phyloP scores from a whole-genome alignment of 805 yeast species.

The Candida ipomoeae region DNA sequence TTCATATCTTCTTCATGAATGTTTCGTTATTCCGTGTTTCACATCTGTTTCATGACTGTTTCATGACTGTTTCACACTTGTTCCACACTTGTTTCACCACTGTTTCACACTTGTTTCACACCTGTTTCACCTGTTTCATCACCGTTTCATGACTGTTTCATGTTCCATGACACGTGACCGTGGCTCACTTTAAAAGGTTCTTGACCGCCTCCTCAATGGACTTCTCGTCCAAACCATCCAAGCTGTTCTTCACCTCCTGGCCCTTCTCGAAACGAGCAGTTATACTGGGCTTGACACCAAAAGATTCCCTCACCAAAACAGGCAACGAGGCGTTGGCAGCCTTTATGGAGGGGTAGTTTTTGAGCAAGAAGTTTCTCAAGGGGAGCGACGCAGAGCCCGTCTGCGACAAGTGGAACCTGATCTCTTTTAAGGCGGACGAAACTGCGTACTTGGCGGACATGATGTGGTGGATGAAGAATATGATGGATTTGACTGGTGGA shows the following conservation, averaged over 20 bases:
- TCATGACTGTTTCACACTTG: too few species aligned
- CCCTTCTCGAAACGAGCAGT: slow-evolving; percentile 51
- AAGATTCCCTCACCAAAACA: slow-evolving; percentile 72
- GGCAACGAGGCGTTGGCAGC: slow-evolving; percentile 62
- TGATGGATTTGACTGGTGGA: slow-evolving; percentile 16
- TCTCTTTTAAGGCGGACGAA: slow-evolving; percentile 65
- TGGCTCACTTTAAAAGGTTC: slow-evolving; percentile 30
- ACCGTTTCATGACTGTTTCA: background rate
- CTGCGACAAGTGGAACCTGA: slow-evolving; percentile 78
- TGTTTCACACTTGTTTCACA: too few species aligned
- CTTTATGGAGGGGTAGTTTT: slow-evolving; percentile 62
- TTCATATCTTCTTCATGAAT: background rate
- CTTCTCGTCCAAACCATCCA: slow-evolving; percentile 45
- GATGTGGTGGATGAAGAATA: slow-evolving; percentile 5
- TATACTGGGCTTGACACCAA: slow-evolving; percentile 67
- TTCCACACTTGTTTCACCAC: background rate
- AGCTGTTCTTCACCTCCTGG: slow-evolving; percentile 29
- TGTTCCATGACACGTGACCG: background rate
- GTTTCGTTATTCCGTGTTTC: background rate
- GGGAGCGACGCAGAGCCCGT: slow-evolving; percentile 68
- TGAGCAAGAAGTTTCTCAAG: slow-evolving; percentile 58
- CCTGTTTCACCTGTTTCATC: background rate
- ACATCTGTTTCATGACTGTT: background rate
- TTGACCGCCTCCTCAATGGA: slow-evolving; percentile 41
- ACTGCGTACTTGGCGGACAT: slow-evolving; percentile 40